Conservation (phyloP, 805 yeast species). For the Schwanniomyces vanrijiae region DNA sequence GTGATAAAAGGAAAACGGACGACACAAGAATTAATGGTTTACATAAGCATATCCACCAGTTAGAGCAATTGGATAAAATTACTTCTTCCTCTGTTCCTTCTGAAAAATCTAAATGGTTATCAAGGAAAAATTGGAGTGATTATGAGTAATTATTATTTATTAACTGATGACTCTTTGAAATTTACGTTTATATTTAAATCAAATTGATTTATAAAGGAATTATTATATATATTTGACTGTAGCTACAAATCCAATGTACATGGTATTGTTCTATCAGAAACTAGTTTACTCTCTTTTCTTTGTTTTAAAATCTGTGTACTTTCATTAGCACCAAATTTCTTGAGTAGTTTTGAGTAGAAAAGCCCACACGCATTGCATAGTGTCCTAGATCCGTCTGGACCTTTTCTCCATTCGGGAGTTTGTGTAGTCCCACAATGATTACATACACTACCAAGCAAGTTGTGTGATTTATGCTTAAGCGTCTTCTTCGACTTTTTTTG, state of each 20-base stretch:
- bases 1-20: conserved; percentile 6
- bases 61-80: conserved; percentile 1
- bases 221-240: not conserved
- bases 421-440: conserved; percentile 50
- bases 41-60: not conserved
- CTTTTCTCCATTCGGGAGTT: conserved; percentile 85
- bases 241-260: not conserved
- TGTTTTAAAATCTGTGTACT: conserved; percentile 39
- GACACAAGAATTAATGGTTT: not conserved
- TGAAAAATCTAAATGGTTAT: conserved; percentile 24
- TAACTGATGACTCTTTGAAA: not conserved
- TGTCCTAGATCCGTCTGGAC: conserved; percentile 75
- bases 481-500: not conserved
- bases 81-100: conserved; percentile 24
- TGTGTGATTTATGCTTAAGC: not conserved
- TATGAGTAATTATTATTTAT: conserved; percentile 12
- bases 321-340: conserved; percentile 46
- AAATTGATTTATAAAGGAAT: not conserved
- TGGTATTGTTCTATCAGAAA: conserved; percentile 10
- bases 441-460: conserved; percentile 2
- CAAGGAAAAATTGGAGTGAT: conserved; percentile 27
- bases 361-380: conserved; percentile 84
- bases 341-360: conserved; percentile 64
- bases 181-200: not conserved
- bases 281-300: conserved; percentile 5